Evolutionary conservation across 2,329 filamentous ascomycete species (phyloP).

Genomic region (Colletotrichum destructivum): DNA sequence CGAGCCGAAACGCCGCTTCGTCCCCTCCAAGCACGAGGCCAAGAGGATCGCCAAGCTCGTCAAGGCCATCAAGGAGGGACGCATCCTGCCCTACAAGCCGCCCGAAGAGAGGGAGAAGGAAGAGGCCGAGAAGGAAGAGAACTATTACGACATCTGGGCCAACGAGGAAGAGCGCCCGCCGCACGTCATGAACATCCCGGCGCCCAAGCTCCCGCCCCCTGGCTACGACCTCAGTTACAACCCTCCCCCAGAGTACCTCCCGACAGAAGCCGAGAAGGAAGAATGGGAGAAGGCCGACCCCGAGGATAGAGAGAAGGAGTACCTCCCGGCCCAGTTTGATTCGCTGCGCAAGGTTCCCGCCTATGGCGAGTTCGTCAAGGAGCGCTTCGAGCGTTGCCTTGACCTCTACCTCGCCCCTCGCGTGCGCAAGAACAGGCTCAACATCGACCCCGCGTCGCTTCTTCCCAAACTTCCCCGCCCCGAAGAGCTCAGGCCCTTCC

Average conservation of each 20-base stretch:
- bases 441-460: conserved; percentile 94
- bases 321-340: conserved; percentile 85
- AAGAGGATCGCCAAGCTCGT: conserved; percentile 98
- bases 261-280: conserved; percentile 85
- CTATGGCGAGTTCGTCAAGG: conserved; percentile 90
- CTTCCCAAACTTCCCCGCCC: conserved; percentile 94
- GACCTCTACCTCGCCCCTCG: conserved; percentile 96
- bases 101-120: conserved; percentile 77
- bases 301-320: conserved; percentile 92
- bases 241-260: conserved; percentile 93
- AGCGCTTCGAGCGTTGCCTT: conserved; percentile 94
- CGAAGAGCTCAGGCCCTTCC: conserved; percentile 95
- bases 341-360: conserved; percentile 92
- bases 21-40: conserved; percentile 96
- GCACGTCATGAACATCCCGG: conserved; percentile 94
- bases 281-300: conserved; percentile 89
- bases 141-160: conserved; percentile 93
- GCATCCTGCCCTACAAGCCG: conserved; percentile 91
- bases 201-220: conserved; percentile 92
- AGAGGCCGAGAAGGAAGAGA: conserved; percentile 79
- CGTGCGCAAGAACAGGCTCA: conserved; percentile 92
- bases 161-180: conserved; percentile 87
- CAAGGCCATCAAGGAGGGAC: conserved; percentile 92
- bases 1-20: conserved; percentile 94
- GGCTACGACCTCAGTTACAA: conserved; percentile 98